phyloP scores from a whole-genome alignment of 345 rosid genomes.

The Viola odorata region DNA sequence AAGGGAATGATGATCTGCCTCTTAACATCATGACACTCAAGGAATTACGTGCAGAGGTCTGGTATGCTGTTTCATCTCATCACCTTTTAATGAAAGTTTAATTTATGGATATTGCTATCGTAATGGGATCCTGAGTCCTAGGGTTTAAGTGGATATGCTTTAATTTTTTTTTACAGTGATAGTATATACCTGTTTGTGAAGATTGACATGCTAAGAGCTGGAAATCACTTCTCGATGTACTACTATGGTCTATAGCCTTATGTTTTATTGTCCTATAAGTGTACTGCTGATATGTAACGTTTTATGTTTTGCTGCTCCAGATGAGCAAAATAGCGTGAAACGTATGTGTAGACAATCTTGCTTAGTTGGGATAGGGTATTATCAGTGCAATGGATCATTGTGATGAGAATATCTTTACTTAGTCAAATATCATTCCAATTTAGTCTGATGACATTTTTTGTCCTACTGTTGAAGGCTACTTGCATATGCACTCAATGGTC shows the following conservation, averaged over 20 bases:
- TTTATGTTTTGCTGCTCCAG: constrained; percentile 1
- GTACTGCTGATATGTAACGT: not conserved
- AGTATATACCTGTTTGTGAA: no score
- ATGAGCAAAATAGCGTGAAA: not conserved
- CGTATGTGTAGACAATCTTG: not conserved
- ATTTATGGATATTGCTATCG: constrained; percentile 3
- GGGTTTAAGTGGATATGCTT: not conserved
- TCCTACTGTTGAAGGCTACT: constrained; percentile 48
- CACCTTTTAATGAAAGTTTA: no score
- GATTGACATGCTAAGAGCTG: not conserved
- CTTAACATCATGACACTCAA: constrained; percentile 59
- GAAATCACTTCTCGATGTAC: not conserved
- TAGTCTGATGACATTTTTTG: constrained; percentile 5
- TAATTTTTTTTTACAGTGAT: not conserved
- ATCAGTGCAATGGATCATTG: no score
- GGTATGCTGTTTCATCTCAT: constrained; percentile 44
- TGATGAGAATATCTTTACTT: not conserved
- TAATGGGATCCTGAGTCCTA: not conserved
- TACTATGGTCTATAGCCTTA: not conserved
- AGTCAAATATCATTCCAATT: not conserved
- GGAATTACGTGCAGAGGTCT: constrained; percentile 69
- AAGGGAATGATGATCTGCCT: constrained; percentile 70
- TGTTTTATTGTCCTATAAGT: not conserved
- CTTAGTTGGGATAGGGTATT: not conserved
- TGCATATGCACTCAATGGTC: constrained; percentile 62